phyloP scores from a whole-genome alignment of 2,329 filamentous ascomycete genomes.

The Elsinoe batatas region DNA sequence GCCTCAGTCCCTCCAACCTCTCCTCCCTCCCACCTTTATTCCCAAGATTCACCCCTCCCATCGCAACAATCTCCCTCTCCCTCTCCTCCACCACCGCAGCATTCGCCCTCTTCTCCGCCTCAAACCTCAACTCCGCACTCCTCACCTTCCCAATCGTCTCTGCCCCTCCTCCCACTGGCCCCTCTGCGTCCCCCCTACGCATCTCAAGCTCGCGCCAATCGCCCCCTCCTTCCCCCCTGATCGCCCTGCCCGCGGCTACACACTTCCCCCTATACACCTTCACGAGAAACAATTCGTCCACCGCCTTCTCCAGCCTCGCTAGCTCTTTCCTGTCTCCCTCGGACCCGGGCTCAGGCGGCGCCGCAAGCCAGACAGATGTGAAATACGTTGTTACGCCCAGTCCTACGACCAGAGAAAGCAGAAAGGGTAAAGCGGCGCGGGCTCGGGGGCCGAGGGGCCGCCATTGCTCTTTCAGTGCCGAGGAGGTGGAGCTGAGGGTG shows the following conservation, averaged over 20 bases:
- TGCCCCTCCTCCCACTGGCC: slow-evolving; percentile 29
- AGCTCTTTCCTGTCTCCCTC: slow-evolving; percentile 35
- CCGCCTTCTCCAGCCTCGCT: slow-evolving; percentile 33
- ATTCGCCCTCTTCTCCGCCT: slow-evolving; percentile 8
- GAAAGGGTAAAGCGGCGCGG: slow-evolving; percentile 19
- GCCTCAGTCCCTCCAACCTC: slow-evolving; percentile 9
- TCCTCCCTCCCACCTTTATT: slow-evolving; percentile 1
- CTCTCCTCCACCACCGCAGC: neutral
- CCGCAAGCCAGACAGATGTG: slow-evolving; percentile 36
- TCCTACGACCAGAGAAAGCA: slow-evolving; percentile 36
- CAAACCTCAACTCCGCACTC: slow-evolving; percentile 13
- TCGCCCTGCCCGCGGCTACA: slow-evolving; percentile 21
- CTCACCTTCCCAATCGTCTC: slow-evolving; percentile 12
- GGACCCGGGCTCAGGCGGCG: slow-evolving; percentile 31
- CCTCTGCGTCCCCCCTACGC: neutral
- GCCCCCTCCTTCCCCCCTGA: slow-evolving; percentile 14
- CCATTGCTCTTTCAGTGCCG: slow-evolving; percentile 13
- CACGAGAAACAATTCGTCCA: slow-evolving; percentile 41
- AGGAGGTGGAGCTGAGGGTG: neutral
- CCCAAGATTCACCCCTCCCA: slow-evolving; percentile 9
- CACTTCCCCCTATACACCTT: slow-evolving; percentile 37
- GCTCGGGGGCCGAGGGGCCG: slow-evolving; percentile 21
- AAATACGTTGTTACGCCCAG: slow-evolving; percentile 30
- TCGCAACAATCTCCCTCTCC: slow-evolving; percentile 9
- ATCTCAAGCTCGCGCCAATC: slow-evolving; percentile 14